These are phyloP conservation scores for Diaporthe vaccinii DNA, from an alignment of 2,329 filamentous ascomycete species.

Conservation along the genomic window DNA sequence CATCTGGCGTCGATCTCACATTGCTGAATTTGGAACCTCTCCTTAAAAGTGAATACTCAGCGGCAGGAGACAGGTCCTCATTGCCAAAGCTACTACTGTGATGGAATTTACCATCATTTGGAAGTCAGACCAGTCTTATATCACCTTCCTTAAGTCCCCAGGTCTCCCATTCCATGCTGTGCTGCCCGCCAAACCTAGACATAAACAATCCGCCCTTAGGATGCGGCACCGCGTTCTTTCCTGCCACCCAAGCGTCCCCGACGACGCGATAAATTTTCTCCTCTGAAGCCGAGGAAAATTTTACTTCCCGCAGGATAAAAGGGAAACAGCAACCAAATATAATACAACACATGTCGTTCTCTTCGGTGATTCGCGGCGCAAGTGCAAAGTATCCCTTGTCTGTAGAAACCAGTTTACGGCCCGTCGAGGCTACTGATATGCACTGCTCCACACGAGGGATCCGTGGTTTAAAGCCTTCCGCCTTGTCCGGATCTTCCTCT, in stretches of 20 bases:
- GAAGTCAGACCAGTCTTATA: neutral
- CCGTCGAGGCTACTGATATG: neutral
- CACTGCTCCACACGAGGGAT: neutral
- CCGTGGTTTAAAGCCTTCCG: no score
- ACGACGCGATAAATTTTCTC: neutral
- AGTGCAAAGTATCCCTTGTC: constrained; percentile 12
- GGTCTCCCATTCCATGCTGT: neutral
- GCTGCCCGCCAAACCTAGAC: neutral
- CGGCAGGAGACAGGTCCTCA: no score
- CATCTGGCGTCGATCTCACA: no score
- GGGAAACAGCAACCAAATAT: neutral
- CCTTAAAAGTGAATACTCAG: no score
- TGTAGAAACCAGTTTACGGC: neutral
- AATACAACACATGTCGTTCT: neutral
- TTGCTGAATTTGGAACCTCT: no score
- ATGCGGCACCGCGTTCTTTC: neutral
- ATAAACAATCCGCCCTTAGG: neutral
- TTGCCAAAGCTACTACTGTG: neutral
- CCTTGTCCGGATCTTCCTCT: neutral
- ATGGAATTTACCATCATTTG: neutral
- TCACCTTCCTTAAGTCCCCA: neutral
- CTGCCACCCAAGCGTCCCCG: neutral
- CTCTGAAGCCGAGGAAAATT: neutral
- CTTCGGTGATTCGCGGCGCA: neutral
- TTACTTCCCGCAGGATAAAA: neutral